These are phyloP conservation scores for Pythium insidiosum DNA, from an alignment of 352 stramenopile species.

Conservation along the genomic window DNA sequence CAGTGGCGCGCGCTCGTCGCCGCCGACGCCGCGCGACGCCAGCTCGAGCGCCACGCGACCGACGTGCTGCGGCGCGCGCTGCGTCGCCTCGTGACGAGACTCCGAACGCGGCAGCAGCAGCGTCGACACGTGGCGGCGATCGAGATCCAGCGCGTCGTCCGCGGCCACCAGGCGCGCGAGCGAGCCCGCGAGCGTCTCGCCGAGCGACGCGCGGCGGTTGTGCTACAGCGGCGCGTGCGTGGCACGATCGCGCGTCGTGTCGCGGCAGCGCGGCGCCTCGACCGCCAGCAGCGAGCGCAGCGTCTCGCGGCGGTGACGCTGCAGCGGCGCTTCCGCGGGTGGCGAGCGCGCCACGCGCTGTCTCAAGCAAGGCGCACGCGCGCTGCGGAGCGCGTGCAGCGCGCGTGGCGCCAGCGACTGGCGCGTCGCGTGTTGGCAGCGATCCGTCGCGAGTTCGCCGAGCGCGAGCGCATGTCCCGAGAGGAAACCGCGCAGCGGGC, in stretches of 20 bases:
- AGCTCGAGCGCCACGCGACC: slow-evolving; percentile 11
- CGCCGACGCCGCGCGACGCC: slow-evolving; percentile 16
- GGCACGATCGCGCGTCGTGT: slow-evolving; percentile 20
- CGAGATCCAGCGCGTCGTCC: slow-evolving; percentile 26
- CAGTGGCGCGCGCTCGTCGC: slow-evolving; percentile 24
- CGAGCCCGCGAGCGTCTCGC: not conserved
- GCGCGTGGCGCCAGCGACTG: not conserved
- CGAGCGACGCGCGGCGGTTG: slow-evolving; percentile 17
- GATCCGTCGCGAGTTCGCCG: not conserved
- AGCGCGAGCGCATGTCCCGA: not conserved
- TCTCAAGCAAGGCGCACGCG: no score
- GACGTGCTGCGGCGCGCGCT: slow-evolving; percentile 23
- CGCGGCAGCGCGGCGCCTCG: slow-evolving; percentile 2
- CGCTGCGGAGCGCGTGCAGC: not conserved
- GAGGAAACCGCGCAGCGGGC: not conserved
- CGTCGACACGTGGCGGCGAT: slow-evolving; percentile 19
- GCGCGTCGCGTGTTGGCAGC: not conserved
- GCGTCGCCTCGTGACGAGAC: slow-evolving; percentile 21
- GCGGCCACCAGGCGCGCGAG: slow-evolving; percentile 5
- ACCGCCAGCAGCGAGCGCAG: slow-evolving; percentile 1
- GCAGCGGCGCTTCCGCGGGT: not conserved
- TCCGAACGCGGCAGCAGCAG: slow-evolving; percentile 2
- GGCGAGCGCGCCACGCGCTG: not conserved
- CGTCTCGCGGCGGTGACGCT: slow-evolving; percentile 5
- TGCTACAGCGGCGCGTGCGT: slow-evolving; percentile 31